Percentiles rank a stretch among this genome's conserved stretches.
Evolutionary conservation across 2,329 filamentous ascomycete genomes (phyloP).

Genomic region (Phoma sp.): DNA sequence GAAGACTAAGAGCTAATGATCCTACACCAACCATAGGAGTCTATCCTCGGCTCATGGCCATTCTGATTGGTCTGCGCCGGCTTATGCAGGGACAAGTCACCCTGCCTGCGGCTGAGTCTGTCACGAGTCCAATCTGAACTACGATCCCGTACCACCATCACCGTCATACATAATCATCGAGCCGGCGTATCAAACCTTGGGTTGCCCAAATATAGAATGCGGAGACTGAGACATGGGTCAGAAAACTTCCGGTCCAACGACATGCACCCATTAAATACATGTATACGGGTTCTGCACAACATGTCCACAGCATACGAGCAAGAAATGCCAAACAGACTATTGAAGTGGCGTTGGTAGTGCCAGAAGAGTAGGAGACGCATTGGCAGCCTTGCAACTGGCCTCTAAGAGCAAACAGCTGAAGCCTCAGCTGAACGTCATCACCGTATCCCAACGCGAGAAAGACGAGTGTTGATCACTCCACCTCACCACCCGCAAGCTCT

Average conservation of each 20-base stretch:
- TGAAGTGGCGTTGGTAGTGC: not conserved
- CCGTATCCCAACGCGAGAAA: not conserved
- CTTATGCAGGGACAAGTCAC: not conserved
- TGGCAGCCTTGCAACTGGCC: not conserved
- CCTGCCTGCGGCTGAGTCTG: conserved; percentile 5
- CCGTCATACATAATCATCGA: not conserved
- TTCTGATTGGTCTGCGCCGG: not conserved
- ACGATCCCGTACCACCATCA: not conserved
- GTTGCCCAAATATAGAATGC: not conserved
- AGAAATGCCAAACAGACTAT: not conserved
- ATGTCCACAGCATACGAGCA: too few species aligned
- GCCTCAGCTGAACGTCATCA: not conserved
- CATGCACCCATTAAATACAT: not conserved
- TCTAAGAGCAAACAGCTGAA: not conserved
- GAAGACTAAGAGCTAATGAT: not conserved
- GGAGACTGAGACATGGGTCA: not conserved
- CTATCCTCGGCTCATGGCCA: not conserved
- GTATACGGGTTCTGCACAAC: not conserved
- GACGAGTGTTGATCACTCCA: not conserved
- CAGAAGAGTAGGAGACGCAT: not conserved
- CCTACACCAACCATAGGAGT: not conserved
- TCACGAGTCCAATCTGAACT: not conserved
- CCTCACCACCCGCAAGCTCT: not conserved
- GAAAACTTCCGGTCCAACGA: not conserved
- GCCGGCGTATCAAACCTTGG: not conserved